Evolutionary conservation across 768 basidiomycete genomes (phyloP).

Genomic region (Rossbeevera mucosa): DNA sequence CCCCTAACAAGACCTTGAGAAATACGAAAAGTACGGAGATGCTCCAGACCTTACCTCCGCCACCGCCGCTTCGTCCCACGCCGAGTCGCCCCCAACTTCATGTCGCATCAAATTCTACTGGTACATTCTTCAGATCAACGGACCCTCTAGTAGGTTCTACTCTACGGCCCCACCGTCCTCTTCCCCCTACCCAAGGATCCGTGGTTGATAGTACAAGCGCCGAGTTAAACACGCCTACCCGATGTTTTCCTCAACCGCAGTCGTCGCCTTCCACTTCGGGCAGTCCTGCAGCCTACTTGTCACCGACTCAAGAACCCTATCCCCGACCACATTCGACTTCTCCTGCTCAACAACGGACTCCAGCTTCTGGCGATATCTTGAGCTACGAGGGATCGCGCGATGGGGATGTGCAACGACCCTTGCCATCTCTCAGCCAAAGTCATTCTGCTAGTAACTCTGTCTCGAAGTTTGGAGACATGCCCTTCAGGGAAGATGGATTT

Average conservation of each 20-base stretch:
- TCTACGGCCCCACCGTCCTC: conserved; percentile 26
- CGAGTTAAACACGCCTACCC: conserved; percentile 16
- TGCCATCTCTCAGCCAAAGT: conserved; percentile 20
- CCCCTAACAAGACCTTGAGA: conserved; percentile 29
- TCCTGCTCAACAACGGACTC: conserved; percentile 31
- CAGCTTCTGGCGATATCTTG: conserved; percentile 13
- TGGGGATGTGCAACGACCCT: conserved; percentile 27
- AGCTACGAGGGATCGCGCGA: conserved; percentile 25
- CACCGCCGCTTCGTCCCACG: conserved; percentile 22
- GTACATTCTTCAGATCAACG: conserved; percentile 11
- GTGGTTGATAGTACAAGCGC: conserved; percentile 14
- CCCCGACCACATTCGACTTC: conserved; percentile 61
- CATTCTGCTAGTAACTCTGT: conserved; percentile 25
- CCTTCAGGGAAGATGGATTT: conserved; percentile 29
- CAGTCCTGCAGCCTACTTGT: conserved; percentile 30
- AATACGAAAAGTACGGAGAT: conserved; percentile 28
- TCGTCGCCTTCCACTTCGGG: conserved; percentile 19
- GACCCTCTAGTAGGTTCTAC: conserved; percentile 16
- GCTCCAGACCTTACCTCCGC: conserved; percentile 18
- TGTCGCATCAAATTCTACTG: conserved; percentile 15
- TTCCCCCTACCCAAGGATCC: conserved; percentile 28
- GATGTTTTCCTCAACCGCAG: conserved; percentile 24
- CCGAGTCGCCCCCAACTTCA: conserved; percentile 30
- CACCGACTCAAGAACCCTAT: conserved; percentile 53
- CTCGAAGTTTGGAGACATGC: conserved; percentile 31